phyloP scores from a whole-genome alignment of 2,329 filamentous ascomycete species.

The Sporothrix inflata region DNA sequence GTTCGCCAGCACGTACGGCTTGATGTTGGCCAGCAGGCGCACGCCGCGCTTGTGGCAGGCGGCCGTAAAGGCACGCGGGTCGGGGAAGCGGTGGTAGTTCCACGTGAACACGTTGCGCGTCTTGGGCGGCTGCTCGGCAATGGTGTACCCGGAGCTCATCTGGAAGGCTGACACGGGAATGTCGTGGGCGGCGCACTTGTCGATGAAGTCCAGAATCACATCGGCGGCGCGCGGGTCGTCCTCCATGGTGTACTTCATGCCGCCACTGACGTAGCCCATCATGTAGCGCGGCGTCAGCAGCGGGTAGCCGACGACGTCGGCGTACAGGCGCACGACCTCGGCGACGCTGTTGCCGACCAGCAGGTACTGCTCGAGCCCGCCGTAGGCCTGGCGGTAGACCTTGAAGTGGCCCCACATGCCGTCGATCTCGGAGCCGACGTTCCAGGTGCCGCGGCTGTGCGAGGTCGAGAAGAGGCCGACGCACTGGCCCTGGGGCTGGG shows the following conservation, averaged over 20 bases:
- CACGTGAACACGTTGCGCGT: slow-evolving; percentile 72
- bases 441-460: slow-evolving; percentile 66
- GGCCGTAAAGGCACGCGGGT: slow-evolving; percentile 65
- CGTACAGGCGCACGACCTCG: slow-evolving; percentile 68
- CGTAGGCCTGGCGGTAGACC: slow-evolving; percentile 72
- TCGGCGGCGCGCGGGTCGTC: slow-evolving; percentile 58
- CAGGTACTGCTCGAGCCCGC: slow-evolving; percentile 72
- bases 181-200: slow-evolving; percentile 63
- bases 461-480: slow-evolving; percentile 70
- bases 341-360: slow-evolving; percentile 68
- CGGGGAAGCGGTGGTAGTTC: slow-evolving; percentile 71
- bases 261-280: slow-evolving; percentile 73
- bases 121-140: slow-evolving; percentile 68
- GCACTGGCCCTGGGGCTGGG: slow-evolving; percentile 47
- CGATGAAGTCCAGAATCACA: slow-evolving; percentile 62
- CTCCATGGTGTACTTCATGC: slow-evolving; percentile 57
- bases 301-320: slow-evolving; percentile 69
- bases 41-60: slow-evolving; percentile 67
- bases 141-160: slow-evolving; percentile 73
- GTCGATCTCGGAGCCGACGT: slow-evolving; percentile 72
- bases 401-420: slow-evolving; percentile 77
- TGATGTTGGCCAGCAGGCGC: slow-evolving; percentile 70
- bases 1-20: slow-evolving; percentile 69
- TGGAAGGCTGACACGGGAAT: slow-evolving; percentile 74
- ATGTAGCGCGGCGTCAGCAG: slow-evolving; percentile 71